phyloP scores from a whole-genome alignment of 1,284 basidiomycete species.

The Tilletiaria anomala region DNA sequence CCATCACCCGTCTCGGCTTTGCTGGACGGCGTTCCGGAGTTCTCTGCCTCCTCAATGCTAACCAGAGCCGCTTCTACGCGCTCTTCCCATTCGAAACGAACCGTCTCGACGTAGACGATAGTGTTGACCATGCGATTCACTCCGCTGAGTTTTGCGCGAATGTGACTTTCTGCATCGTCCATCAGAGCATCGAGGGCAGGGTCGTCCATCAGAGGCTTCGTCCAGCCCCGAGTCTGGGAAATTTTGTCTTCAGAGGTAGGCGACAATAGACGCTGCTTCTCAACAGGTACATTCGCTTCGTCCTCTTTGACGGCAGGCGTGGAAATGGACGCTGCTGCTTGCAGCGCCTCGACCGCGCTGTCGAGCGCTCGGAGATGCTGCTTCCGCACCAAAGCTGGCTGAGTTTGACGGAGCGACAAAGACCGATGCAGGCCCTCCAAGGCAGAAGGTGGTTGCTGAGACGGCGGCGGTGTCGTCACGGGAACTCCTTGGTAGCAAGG shows the following conservation, averaged over 20 bases:
- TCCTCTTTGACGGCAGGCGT: slow-evolving; percentile 82
- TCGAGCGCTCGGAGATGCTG: slow-evolving; percentile 55
- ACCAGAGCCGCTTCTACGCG: slow-evolving; percentile 57
- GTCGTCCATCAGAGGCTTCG: slow-evolving; percentile 46
- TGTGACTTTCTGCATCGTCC: slow-evolving; percentile 70
- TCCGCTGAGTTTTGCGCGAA: slow-evolving; percentile 83
- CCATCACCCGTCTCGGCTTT: background rate
- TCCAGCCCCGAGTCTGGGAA: slow-evolving; percentile 23
- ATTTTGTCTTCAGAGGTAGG: slow-evolving; percentile 32
- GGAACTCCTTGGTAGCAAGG: slow-evolving; percentile 76
- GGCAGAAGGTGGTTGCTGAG: slow-evolving; percentile 36
- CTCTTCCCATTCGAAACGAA: slow-evolving; percentile 92
- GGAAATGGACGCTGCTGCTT: slow-evolving; percentile 64
- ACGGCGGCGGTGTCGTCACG: slow-evolving; percentile 39
- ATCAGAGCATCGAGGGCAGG: slow-evolving; percentile 64
- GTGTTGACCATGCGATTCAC: slow-evolving; percentile 95
- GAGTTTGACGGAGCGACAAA: slow-evolving; percentile 17
- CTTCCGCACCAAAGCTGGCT: slow-evolving; percentile 23
- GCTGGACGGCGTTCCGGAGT: background rate
- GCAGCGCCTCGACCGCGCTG: slow-evolving; percentile 68
- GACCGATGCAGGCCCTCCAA: slow-evolving; percentile 29
- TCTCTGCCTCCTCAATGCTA: slow-evolving; percentile 29
- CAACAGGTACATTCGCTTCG: slow-evolving; percentile 58
- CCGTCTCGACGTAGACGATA: slow-evolving; percentile 91
- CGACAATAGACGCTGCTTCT: slow-evolving; percentile 76